Evolutionary conservation across 108 stramenopile species (phyloP), one percentile per base, ranked within the genome.

Genomic region (Nitzschia inconspicua): DNA sequence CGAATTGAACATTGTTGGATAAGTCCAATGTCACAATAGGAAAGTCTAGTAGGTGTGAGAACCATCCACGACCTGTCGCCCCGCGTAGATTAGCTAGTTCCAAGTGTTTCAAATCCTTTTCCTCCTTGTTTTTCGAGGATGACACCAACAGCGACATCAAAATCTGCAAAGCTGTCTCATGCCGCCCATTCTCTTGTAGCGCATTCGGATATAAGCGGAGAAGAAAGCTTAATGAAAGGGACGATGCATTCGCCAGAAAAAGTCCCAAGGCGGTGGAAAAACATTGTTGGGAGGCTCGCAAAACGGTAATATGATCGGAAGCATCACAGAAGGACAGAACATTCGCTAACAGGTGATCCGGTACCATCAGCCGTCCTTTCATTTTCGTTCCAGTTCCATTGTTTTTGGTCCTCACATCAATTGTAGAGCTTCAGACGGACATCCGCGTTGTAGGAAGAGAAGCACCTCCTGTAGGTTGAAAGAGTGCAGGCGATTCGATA

Each of bases 21-120:
- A 66, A 27, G 26, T 66, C 56, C 10, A 66, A 27, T 10, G 55
- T 55, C 32, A 44, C 40, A 44, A 66, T 24, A 3, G 54, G 18
- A 16, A 19, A 35, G 2, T 2, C 39, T 9, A 20, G 27, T 7
- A 66, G 35, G 3, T 25, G 25, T 2, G 54, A 22, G 23, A 66
- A 28, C 65, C 65, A 66, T 4, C 11, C 0, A 1, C 1, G n/a
- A 3, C 65, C 65, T 11, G 65, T 47, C 19, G 57, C 10, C 16
- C 42, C 30, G 26, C 55, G 41, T 8, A 66, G 32, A 57, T 44
- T 54, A 0, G 55, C 35, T 16, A 43, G 34, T 47, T 66, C 65
- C 7, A 66, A 47, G 28, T 57, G 35, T 16, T 48, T 27, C 47
- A 66, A 50, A 51, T 51, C 51, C 16, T 35, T 35, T 7, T 32